Evolutionary conservation across 805 yeast genomes (phyloP).

Genomic region (Diddensiella transvaalensis): DNA sequence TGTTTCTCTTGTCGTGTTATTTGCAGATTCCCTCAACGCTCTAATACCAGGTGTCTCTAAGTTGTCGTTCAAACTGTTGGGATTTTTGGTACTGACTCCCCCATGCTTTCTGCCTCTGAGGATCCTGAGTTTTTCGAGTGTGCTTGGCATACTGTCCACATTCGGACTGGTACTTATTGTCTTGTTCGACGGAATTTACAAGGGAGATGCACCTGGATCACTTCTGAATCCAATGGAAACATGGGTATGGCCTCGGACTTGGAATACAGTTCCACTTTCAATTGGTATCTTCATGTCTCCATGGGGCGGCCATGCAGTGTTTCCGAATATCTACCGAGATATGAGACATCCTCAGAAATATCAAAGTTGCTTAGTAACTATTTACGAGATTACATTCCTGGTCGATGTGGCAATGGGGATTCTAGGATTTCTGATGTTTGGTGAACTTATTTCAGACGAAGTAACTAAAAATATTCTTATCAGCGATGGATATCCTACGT

Average conservation of each 20-base stretch:
- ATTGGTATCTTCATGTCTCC: slow-evolving; percentile 49
- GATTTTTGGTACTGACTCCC: slow-evolving; percentile 63
- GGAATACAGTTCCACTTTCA: slow-evolving; percentile 46
- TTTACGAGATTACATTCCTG: slow-evolving; percentile 55
- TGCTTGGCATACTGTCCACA: slow-evolving; percentile 70
- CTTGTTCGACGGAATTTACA: slow-evolving; percentile 59
- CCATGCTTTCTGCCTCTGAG: slow-evolving; percentile 77
- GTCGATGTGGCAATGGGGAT: slow-evolving; percentile 62
- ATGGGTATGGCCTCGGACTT: slow-evolving; percentile 60
- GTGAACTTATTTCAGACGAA: slow-evolving; percentile 59
- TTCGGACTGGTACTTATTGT: slow-evolving; percentile 59
- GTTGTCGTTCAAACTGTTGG: slow-evolving; percentile 56
- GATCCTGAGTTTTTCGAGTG: slow-evolving; percentile 61
- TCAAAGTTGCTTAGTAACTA: slow-evolving; percentile 46
- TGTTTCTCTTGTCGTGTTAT: slow-evolving; percentile 73
- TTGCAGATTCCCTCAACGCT: slow-evolving; percentile 81
- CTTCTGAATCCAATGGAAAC: slow-evolving; percentile 61
- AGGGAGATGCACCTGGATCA: slow-evolving; percentile 69
- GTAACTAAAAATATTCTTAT: slow-evolving; percentile 70
- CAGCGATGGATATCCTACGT: slow-evolving; percentile 64
- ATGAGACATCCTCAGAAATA: slow-evolving; percentile 69
- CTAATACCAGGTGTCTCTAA: slow-evolving; percentile 52
- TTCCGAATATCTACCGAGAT: slow-evolving; percentile 72
- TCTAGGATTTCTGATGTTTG: slow-evolving; percentile 78
- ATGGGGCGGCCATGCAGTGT: slow-evolving; percentile 82